Base-by-base conservation (phyloP, 1,139 yeast species). In the Saccharomycopsis hybrid region DNA sequence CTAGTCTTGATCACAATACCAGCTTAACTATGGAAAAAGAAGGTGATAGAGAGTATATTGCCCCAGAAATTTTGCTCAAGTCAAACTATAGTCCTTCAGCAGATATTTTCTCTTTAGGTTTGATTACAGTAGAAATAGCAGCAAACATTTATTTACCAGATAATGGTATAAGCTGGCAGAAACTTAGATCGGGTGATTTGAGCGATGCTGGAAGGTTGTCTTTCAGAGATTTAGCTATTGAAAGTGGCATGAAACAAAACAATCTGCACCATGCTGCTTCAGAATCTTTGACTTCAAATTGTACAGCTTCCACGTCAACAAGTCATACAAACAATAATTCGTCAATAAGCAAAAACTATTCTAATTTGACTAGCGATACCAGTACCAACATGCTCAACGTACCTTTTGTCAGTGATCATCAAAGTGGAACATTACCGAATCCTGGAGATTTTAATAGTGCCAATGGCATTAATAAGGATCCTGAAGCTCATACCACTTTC, bases 81-180 rank as follows among this genome's bases (percentile, higher is more conserved):
- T 89, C 88, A 61, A 75, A 78, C 49, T 92, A 92, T 62, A 90
- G 89, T 47, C 89, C 86, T 58, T 90, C 92, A 54, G 97, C 98
- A 0, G 99, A 92, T 65, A 82, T 92, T 9, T 92, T 92, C 66
- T 86, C 96, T 33, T 76, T 90, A 44, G 99, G 98, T 0, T 72
- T 94, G 54, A 86, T 92, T 58, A 83, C 92, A 71, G 82, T 92
- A 47, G 99, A 92, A 65, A 85, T 89, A 59, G 98, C 98, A 1
- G 96, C 98, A 1, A 92, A 92, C 65, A 92, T 92, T 47, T 81
- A 90, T 5, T 69, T 94, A 46, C 99, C 99, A 0, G 97, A 92
- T 59, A 90, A 94, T 65, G 99, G 99, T 4, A 78, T 89, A 7
- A 94, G 95, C 37, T 92, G 99, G 99, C 92, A 95, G 58, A 90